Conservation (phyloP, 768 basidiomycete genomes). For the Termitomyces sp. region DNA sequence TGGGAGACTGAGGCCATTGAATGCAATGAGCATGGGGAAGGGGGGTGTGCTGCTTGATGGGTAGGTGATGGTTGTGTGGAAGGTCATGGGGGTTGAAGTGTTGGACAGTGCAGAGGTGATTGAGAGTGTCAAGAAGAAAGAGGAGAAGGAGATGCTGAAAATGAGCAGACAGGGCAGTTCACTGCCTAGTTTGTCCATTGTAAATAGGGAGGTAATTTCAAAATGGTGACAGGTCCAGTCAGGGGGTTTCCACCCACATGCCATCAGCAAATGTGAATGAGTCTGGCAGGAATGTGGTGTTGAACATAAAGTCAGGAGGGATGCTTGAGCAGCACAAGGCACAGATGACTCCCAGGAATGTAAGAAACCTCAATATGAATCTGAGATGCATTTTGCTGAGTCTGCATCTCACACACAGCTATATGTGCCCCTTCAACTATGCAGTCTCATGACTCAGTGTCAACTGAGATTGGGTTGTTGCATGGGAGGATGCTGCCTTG, state of each 20-base stretch:
- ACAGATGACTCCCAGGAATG: too few relatives aligned
- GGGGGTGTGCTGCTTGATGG: constrained; percentile 37
- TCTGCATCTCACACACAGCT: too few relatives aligned
- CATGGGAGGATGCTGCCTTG: too few relatives aligned
- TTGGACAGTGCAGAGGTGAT: constrained; percentile 39
- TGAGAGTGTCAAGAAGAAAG: constrained; percentile 28
- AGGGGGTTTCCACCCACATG: constrained; percentile 34
- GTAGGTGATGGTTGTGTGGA: constrained; percentile 41
- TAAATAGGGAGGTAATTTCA: constrained; percentile 45
- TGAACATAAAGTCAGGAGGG: not conserved
- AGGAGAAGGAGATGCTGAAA: constrained; percentile 40
- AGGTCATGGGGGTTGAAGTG: constrained; percentile 42
- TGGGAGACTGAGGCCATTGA: constrained; percentile 40
- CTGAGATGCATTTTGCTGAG: too few relatives aligned
- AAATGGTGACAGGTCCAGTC: constrained; percentile 48
- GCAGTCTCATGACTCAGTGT: too few relatives aligned
- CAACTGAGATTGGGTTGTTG: too few relatives aligned
- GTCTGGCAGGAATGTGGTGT: constrained; percentile 33
- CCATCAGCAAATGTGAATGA: constrained; percentile 52
- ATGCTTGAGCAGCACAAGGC: not conserved
- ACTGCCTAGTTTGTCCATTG: constrained; percentile 47
- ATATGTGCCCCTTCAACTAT: too few relatives aligned
- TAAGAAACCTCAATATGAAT: too few relatives aligned
- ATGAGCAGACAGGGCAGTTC: constrained; percentile 41
- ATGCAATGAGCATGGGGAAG: constrained; percentile 49